phyloP scores from a whole-genome alignment of 352 stramenopile genomes.

The Pythium sp. region DNA sequence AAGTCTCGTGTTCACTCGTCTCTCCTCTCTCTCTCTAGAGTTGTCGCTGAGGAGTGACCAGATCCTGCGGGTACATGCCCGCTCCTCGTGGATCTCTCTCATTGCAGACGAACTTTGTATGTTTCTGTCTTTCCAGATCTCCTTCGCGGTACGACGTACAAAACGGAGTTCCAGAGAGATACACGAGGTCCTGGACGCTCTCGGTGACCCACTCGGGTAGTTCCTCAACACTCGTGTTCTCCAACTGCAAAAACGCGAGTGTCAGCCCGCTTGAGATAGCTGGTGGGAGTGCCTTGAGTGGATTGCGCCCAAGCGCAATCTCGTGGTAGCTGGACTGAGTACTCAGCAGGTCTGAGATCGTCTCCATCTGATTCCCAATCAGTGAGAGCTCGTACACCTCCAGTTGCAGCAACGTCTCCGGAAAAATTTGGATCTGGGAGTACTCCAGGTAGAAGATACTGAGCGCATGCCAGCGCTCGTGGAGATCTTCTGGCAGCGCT shows the following conservation, averaged over 20 bases:
- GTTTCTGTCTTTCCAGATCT: neutral
- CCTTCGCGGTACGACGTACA: neutral
- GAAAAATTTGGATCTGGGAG: slow-evolving; percentile 8
- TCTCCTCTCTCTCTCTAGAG: neutral
- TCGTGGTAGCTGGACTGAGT: slow-evolving; percentile 18
- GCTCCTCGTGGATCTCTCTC: slow-evolving; percentile 12
- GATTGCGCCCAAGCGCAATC: slow-evolving; percentile 26
- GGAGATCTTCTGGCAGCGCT: slow-evolving; percentile 15
- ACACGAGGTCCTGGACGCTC: slow-evolving; percentile 5
- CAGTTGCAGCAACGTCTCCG: slow-evolving; percentile 7
- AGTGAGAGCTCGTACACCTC: slow-evolving; percentile 15
- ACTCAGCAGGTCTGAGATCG: slow-evolving; percentile 9
- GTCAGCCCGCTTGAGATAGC: slow-evolving; percentile 3
- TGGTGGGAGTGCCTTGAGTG: slow-evolving; percentile 14
- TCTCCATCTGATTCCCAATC: slow-evolving; percentile 14
- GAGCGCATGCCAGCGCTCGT: slow-evolving; percentile 19
- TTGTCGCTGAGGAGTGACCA: neutral
- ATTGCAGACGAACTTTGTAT: neutral
- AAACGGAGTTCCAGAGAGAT: neutral
- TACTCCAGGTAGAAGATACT: slow-evolving; percentile 26
- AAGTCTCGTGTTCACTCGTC: neutral
- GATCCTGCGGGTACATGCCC: slow-evolving; percentile 9
- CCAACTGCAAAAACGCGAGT: slow-evolving; percentile 22
- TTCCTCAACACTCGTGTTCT: slow-evolving; percentile 13
- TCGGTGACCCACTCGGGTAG: slow-evolving; percentile 19